Conservation (phyloP, 2,329 filamentous ascomycete genomes). For the Dryadomyces sulphureus region DNA sequence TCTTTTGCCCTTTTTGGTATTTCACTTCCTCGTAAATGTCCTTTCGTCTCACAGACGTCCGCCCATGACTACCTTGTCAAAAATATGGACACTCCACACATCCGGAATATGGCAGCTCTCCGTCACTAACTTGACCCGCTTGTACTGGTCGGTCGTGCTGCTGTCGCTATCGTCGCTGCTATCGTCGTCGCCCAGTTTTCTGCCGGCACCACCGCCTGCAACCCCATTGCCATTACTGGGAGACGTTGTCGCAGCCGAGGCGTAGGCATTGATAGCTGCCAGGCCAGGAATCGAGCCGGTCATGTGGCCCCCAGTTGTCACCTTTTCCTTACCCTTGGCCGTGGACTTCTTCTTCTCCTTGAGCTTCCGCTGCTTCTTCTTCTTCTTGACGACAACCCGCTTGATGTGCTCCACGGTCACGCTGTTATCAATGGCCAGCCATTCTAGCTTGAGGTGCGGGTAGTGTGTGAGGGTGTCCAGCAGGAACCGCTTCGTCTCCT, state of each 20-base stretch:
- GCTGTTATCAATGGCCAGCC: slow-evolving; percentile 38
- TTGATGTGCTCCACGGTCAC: slow-evolving; percentile 33
- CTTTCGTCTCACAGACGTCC: slow-evolving; percentile 21
- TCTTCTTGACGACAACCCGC: slow-evolving; percentile 17
- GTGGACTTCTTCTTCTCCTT: slow-evolving; percentile 12
- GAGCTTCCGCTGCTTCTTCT: slow-evolving; percentile 21
- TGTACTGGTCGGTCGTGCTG: slow-evolving; percentile 7
- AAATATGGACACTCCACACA: slow-evolving; percentile 36
- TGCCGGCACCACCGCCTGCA: slow-evolving; percentile 4
- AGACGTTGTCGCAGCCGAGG: slow-evolving; percentile 14
- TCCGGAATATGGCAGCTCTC: slow-evolving; percentile 28
- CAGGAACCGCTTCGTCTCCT: slow-evolving; percentile 42
- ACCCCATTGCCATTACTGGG: neutral
- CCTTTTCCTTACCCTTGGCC: slow-evolving; percentile 22
- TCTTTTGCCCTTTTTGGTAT: neutral
- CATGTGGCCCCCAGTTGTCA: slow-evolving; percentile 1
- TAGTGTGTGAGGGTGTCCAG: slow-evolving; percentile 42
- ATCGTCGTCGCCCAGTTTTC: neutral
- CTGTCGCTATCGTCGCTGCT: slow-evolving; percentile 11
- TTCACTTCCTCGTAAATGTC: neutral
- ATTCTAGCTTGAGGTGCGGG: slow-evolving; percentile 40
- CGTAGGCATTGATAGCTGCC: slow-evolving; percentile 13
- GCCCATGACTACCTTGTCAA: slow-evolving; percentile 38
- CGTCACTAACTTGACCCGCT: slow-evolving; percentile 20
- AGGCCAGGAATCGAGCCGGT: slow-evolving; percentile 13